Evolutionary conservation across 163 green algal species (phyloP).

Genomic region (Botryococcus braunii): DNA sequence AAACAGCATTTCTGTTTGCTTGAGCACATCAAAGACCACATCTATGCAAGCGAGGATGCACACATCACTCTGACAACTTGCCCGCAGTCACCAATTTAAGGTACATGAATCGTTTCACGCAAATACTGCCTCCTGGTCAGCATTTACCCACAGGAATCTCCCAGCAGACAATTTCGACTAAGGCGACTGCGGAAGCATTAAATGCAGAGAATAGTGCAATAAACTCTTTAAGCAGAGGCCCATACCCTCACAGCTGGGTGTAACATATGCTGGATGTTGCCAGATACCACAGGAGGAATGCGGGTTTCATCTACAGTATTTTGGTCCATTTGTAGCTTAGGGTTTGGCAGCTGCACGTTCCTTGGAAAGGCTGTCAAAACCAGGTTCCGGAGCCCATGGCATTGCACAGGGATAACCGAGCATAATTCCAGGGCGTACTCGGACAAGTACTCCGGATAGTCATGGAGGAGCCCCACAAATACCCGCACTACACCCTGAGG

Average conservation of each 20-base stretch:
- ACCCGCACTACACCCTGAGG: conserved; percentile 74
- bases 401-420: conserved; percentile 81
- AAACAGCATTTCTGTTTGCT: too few species aligned
- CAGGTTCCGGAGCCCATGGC: conserved; percentile 92
- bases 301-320: neutral
- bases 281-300: neutral
- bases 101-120: too few species aligned
- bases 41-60: too few species aligned
- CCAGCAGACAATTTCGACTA: neutral
- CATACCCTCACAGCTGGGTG: neutral
- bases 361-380: conserved; percentile 92
- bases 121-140: too few species aligned
- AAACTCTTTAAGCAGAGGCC: neutral
- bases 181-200: neutral
- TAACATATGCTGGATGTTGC: neutral
- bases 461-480: conserved; percentile 93
- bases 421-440: conserved; percentile 91
- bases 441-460: conserved; percentile 99
- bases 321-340: conserved; percentile 75
- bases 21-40: too few species aligned
- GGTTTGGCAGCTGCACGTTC: conserved; percentile 95
- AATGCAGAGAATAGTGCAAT: neutral
- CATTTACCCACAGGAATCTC: neutral
- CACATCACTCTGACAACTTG: too few species aligned
- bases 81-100: too few species aligned